Evolutionary conservation across 352 stramenopile species (phyloP).

Genomic region (Elongisporangium prolatum): DNA sequence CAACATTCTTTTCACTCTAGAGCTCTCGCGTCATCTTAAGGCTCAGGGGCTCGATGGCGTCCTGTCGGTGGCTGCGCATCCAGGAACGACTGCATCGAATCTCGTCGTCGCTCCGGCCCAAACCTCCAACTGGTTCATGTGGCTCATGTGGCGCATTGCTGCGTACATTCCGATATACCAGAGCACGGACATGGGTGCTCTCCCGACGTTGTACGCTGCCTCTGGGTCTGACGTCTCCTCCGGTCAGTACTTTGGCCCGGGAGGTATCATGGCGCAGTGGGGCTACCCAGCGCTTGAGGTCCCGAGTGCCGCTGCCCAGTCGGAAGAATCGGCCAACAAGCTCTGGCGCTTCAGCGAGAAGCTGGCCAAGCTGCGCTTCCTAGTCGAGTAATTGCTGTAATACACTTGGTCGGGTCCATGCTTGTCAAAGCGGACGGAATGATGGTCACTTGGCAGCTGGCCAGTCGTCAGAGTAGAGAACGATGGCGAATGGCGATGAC

Average conservation of each 20-base stretch:
- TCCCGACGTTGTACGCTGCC: conserved; percentile 39
- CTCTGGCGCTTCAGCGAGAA: conserved; percentile 40
- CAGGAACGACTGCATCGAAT: conserved; percentile 16
- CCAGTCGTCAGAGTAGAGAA: conserved; percentile 5
- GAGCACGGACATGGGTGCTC: conserved; percentile 32
- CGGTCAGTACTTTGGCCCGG: conserved; percentile 28
- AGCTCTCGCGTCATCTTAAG: conserved; percentile 62
- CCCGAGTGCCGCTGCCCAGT: conserved; percentile 18
- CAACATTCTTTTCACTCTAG: conserved; percentile 90
- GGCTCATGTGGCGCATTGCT: too few species aligned
- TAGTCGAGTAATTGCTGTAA: conserved; percentile 15
- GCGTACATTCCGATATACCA: background rate
- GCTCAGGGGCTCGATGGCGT: conserved; percentile 14
- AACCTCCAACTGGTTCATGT: background rate
- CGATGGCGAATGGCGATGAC: too few species aligned
- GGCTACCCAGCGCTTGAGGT: conserved; percentile 31
- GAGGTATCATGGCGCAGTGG: background rate
- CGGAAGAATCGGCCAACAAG: conserved; percentile 11
- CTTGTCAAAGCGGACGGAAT: background rate
- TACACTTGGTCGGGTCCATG: too few species aligned
- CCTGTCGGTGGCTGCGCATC: conserved; percentile 23
- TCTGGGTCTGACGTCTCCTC: conserved; percentile 17
- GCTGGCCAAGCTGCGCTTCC: conserved; percentile 24
- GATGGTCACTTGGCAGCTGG: conserved; percentile 33
- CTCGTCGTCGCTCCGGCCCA: background rate